Evolutionary conservation across 2,329 filamentous ascomycete genomes (phyloP), one percentile per base, ranked within the genome.

Genomic region (Colletotrichum ledebouriae): DNA sequence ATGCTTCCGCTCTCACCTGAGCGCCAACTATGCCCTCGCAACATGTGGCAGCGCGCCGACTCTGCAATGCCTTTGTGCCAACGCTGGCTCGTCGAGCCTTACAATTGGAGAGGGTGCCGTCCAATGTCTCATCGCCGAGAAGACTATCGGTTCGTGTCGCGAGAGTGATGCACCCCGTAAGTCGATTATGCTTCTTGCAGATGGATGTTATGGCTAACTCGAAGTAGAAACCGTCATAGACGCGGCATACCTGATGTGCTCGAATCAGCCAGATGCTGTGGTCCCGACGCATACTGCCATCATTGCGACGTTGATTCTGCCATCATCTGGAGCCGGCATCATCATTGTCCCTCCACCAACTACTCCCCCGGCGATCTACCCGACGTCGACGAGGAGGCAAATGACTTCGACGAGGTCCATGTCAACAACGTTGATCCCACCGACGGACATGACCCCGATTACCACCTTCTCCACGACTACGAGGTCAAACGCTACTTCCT

Each of bases 101-200:
- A 93, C 92, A 1, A 74, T 93, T 55, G 91, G 90, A n/a, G 92
- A 94, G 78, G 91, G 85, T 11, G 90, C 88, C 4, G 78, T 93
- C 70, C 86, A 90, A 74, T 94, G 92, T 76, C 84, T 92, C 39
- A 81, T 86, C 9, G 86, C 86, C 7, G 85, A 87, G 73, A 78
- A 75, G 63, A 77, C 77, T 41, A 73, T 83, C 50, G 84, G 84
- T 2, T 79, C 78, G 13, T 94, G 92, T 76, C 76, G 80, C 4
- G 79, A 81, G 3, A 73, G 78, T 11, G 83, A 86, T 58, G 76
- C 76, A 10, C 72, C 75, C 39, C 78, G 84, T 77, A 74, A 82
- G 72, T 75, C 34, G 4, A 29, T 29, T n/a, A 12, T 13, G 15
- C n/a, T 12, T 2, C 15, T 10, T 9, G 29, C 41, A 39, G 22